Evolutionary conservation across 805 yeast species (phyloP).

Genomic region (Lipomyces anomalus): DNA sequence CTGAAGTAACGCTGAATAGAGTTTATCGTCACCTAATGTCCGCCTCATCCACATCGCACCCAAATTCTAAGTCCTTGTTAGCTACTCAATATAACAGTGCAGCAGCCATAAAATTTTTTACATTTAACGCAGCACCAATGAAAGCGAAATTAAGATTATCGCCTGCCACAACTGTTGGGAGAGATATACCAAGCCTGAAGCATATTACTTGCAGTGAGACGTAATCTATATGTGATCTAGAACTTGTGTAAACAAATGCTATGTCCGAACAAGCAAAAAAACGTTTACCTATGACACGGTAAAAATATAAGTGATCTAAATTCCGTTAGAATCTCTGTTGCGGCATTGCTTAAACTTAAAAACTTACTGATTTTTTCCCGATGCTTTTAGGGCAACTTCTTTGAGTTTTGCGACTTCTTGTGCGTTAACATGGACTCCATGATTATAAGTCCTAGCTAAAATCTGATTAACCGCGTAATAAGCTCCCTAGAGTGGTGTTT

Average conservation of each 20-base stretch:
- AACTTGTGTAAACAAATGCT: no score
- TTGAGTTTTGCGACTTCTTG: constrained; percentile 33
- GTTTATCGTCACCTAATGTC: constrained; percentile 41
- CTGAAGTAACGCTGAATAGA: constrained; percentile 40
- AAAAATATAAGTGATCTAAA: constrained; percentile 43
- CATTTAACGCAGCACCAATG: constrained; percentile 46
- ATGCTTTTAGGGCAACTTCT: constrained; percentile 33
- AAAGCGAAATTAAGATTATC: constrained; percentile 57
- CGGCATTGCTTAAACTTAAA: no score
- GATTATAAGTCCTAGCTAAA: constrained; percentile 37
- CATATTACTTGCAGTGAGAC: constrained; percentile 51
- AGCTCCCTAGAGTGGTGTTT: constrained; percentile 30
- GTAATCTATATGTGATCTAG: constrained; percentile 58
- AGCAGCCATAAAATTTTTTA: constrained; percentile 24
- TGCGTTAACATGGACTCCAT: constrained; percentile 38
- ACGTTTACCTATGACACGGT: constrained; percentile 62
- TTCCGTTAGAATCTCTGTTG: no score
- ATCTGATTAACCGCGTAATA: constrained; percentile 37
- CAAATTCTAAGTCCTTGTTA: constrained; percentile 24
- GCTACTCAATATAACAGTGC: background rate
- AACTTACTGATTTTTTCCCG: constrained; percentile 33
- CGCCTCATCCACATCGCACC: constrained; percentile 59
- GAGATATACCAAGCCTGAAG: constrained; percentile 48
- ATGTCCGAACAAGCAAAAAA: no score
- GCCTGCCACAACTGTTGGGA: constrained; percentile 60